Evolutionary conservation across 2,329 filamentous ascomycete genomes (phyloP).

Genomic region (Calycina marina): DNA sequence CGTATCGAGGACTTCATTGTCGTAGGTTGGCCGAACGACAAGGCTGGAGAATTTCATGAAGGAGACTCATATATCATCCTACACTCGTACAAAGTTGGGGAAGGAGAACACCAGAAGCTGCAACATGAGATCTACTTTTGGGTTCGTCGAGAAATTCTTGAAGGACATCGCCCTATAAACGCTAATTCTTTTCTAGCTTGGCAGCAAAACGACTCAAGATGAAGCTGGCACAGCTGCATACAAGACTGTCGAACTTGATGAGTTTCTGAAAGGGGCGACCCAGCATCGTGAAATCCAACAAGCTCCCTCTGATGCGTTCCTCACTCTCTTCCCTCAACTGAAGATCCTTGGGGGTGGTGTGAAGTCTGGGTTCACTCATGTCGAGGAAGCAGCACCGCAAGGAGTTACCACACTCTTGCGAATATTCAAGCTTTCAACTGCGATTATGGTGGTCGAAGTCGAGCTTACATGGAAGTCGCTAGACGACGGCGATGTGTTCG

Average conservation of each 20-base stretch:
- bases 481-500: slow-evolving; percentile 51
- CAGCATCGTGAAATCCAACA: slow-evolving; percentile 53
- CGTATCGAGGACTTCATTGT: slow-evolving; percentile 55
- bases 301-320: slow-evolving; percentile 33
- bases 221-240: slow-evolving; percentile 56
- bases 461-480: slow-evolving; percentile 45
- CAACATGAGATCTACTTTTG: slow-evolving; percentile 44
- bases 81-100: slow-evolving; percentile 39
- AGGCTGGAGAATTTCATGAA: slow-evolving; percentile 47
- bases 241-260: slow-evolving; percentile 57
- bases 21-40: slow-evolving; percentile 40
- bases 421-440: slow-evolving; percentile 40
- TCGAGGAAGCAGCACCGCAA: slow-evolving; percentile 31
- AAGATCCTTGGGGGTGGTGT: slow-evolving; percentile 47
- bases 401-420: slow-evolving; percentile 40
- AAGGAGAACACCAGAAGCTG: slow-evolving; percentile 31
- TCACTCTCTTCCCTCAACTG: slow-evolving; percentile 43
- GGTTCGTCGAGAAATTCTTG: no score
- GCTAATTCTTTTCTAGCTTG: slow-evolving; percentile 64
- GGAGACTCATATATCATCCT: slow-evolving; percentile 56
- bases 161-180: no score
- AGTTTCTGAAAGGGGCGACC: slow-evolving; percentile 47
- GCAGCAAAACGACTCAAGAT: slow-evolving; percentile 49
- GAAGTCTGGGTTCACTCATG: slow-evolving; percentile 46
- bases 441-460: slow-evolving; percentile 48